phyloP scores from a whole-genome alignment of 768 basidiomycete species.

The Macrocybe gigantea region DNA sequence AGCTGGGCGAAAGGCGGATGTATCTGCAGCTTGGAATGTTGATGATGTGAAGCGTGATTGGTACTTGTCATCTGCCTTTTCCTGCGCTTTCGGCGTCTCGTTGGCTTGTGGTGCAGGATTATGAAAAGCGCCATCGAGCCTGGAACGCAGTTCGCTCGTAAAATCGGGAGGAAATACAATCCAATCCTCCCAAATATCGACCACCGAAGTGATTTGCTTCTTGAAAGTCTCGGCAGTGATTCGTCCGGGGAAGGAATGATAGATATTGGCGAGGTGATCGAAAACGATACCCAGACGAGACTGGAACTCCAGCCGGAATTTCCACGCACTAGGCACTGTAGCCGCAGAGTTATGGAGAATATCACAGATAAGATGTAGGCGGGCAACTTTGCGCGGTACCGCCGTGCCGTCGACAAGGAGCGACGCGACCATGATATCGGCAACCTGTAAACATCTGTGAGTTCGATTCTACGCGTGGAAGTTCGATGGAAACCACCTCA shows the following conservation, averaged over 20 bases:
- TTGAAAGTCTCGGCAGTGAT: conserved; percentile 97
- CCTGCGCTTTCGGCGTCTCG: conserved; percentile 15
- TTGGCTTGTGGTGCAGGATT: conserved; percentile 24
- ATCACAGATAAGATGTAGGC: conserved; percentile 93
- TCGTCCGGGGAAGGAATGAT: conserved; percentile 91
- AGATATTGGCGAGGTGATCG: conserved; percentile 90
- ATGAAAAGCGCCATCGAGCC: conserved; percentile 60
- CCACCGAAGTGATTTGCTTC: conserved; percentile 80
- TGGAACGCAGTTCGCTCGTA: conserved; percentile 61
- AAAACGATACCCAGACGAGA: conserved; percentile 88
- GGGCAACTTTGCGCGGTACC: conserved; percentile 95
- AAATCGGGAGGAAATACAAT: conserved; percentile 92
- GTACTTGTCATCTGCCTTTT: conserved; percentile 26
- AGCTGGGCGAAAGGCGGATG: conserved; percentile 16
- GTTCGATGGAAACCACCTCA: conserved; percentile 47
- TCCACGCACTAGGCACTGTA: conserved; percentile 93
- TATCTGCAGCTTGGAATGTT: conserved; percentile 66
- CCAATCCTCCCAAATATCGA: conserved; percentile 99
- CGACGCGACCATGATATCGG: conserved; percentile 86
- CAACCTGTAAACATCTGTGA: conserved; percentile 46
- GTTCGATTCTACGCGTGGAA: conserved; percentile 2
- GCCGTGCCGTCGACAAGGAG: conserved; percentile 87
- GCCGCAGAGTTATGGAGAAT: conserved; percentile 97
- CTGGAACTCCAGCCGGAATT: conserved; percentile 93
- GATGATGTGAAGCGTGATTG: conserved; percentile 69